Evolutionary conservation across 2,329 filamentous ascomycete species (phyloP), one percentile per base, ranked within the genome.

Genomic region (Epichloe aotearoae): DNA sequence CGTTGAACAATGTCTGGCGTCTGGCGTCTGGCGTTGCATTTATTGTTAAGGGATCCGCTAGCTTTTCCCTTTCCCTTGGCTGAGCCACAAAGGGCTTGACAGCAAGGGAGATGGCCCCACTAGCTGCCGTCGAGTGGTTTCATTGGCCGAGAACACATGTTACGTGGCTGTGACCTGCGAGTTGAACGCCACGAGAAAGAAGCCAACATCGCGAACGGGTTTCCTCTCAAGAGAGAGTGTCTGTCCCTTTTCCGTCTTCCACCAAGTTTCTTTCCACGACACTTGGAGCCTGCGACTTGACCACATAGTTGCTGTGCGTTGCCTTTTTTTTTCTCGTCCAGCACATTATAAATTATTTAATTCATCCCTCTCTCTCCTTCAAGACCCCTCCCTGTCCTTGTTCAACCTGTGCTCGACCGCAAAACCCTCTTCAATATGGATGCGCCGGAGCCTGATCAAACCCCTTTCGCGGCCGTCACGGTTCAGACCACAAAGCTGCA

Each of bases 401-500:
- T 5, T 39, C 38, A n/a, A 37, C 26, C 30, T 37, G 46, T 20
- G 12, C 8, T 42, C 36, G 44, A 41, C 33, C 30, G 19, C 30
- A 36, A 15, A 23, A 36, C 19, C 19, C 23, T 23, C 38, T 40
- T 36, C 59, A 67, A 58, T 50, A 95, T 95, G 90, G 88, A 96
- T 73, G 82, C 82, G 62, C 78, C 83, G 55, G 88, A 95, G 73
- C 84, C 88, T 56, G 88, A 95, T 47, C 81, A 86, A 73, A 95
- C 88, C 69, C 88, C 90, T 72, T 96, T 95, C 72, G 86, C 84
- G 64, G 86, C 88, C 57, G 88, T 96, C 64, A 86, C 82, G 61
- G 82, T 86, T 65, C 91, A 96, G 62, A 95, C 89, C 19, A 84
- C 82, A 49, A 83, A 76, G 64, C 71, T 86, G 59, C 77, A 82